Evolutionary conservation across 2,329 filamentous ascomycete species (phyloP).

Genomic region (Aspergillus fumigatus): DNA sequence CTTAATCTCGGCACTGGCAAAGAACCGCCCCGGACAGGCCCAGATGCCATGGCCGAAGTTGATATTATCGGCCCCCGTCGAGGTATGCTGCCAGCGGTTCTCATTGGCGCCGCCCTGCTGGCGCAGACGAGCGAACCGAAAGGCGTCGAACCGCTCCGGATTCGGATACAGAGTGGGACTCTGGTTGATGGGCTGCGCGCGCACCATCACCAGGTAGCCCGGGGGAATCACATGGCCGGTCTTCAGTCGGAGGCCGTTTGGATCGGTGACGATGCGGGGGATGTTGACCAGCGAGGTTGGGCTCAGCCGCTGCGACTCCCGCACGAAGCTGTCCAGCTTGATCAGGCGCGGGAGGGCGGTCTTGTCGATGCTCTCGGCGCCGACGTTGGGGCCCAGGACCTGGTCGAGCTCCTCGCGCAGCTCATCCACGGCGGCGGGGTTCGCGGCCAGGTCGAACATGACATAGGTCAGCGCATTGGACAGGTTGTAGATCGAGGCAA

Average conservation of each 20-base stretch:
- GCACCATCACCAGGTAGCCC: not conserved
- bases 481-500: not conserved
- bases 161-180: not conserved
- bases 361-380: not conserved
- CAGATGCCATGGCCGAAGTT: not conserved
- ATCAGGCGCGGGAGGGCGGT: not conserved
- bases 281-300: not conserved
- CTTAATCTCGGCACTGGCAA: constrained; percentile 23
- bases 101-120: not conserved
- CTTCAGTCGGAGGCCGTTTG: not conserved
- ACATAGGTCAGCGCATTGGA: not conserved
- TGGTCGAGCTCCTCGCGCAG: not conserved
- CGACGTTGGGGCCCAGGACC: not conserved
- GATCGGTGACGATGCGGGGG: not conserved
- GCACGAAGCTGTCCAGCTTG: not conserved
- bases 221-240: not conserved
- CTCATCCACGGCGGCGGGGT: not conserved
- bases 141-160: not conserved
- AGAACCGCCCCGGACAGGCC: constrained; percentile 26
- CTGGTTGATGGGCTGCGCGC: not conserved
- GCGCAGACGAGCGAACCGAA: not conserved
- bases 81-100: not conserved
- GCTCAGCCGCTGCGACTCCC: not conserved
- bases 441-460: not conserved
- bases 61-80: not conserved